These are phyloP conservation scores for Candida ortonii DNA, from an alignment of 805 yeast species.

Conservation along the genomic window DNA sequence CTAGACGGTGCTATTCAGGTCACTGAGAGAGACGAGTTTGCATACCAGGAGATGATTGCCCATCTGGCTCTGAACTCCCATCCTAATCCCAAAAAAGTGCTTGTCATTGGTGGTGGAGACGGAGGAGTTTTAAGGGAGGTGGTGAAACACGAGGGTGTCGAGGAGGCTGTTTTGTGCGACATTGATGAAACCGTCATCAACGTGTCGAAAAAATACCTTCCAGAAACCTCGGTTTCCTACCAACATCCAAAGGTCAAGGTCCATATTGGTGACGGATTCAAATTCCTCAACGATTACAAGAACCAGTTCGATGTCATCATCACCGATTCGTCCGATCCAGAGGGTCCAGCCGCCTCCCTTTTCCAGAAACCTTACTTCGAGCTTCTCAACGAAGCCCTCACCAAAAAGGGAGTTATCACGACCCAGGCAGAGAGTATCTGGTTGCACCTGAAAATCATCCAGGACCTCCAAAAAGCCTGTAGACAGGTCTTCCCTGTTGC, in stretches of 20 bases:
- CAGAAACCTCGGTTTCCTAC: constrained; percentile 82
- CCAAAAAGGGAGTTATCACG: constrained; percentile 85
- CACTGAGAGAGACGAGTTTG: constrained; percentile 95
- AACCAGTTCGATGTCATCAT: constrained; percentile 91
- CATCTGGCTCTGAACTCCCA: constrained; percentile 91
- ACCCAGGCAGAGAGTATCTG: constrained; percentile 96
- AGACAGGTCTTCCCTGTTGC: constrained; percentile 84
- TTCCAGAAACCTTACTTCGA: constrained; percentile 92
- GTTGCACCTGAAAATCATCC: constrained; percentile 83
- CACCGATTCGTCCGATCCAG: constrained; percentile 97
- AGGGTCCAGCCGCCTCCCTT: constrained; percentile 93
- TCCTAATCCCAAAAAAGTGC: constrained; percentile 88
- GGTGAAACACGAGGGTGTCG: constrained; percentile 83
- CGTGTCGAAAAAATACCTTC: constrained; percentile 82
- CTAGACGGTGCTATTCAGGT: constrained; percentile 94
- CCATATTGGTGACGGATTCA: constrained; percentile 96
- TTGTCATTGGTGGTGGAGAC: constrained; percentile 98
- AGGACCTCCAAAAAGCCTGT: constrained; percentile 80
- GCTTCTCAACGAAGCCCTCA: constrained; percentile 80
- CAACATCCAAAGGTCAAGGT: constrained; percentile 85
- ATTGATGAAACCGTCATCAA: constrained; percentile 92
- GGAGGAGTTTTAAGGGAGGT: constrained; percentile 97
- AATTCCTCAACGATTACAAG: constrained; percentile 79
- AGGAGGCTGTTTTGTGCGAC: constrained; percentile 88
- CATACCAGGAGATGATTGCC: constrained; percentile 98